Base-by-base conservation (phyloP, 805 yeast species). In the Starmerella gropengiesseri region DNA sequence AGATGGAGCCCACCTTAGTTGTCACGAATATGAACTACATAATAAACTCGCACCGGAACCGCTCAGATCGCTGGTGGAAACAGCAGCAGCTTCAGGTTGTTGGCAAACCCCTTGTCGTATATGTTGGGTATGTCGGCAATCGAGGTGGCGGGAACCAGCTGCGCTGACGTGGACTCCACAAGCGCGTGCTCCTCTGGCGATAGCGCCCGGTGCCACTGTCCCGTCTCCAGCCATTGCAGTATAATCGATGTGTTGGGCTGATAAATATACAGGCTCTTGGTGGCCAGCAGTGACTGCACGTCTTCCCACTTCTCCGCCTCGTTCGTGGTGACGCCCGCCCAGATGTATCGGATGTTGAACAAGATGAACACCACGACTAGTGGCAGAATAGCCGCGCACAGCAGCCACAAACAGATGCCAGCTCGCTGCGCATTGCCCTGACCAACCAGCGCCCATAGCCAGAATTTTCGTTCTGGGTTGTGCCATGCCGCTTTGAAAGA, bases 301-400 rank as follows among this genome's bases (percentile, higher is more conserved):
- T 68, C 74, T 16, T 64, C 71, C 93, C 93, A 82, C 55, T 82
- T 82, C 39, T 67, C 75, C 14, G 72, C 63, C 59, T 82, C 94
- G 54, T 78, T 80, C 4, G 87, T 78, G 11, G 91, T 81, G 57
- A 77, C 77, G 0, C 94, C 94, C 31, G 71, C 66, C 48, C 67
- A 69, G 2, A 81, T 62, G 48, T 73, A 67, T 25, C 67, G 55
- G 20, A 75, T 30, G 50, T 78, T 82, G 45, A 67, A 57, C 21
- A 51, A 55, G 2, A 66, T 44, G 50, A 75, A 75, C 37, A 70
- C 65, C 11, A 60, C 46, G 19, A 70, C 62, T n/a, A 76, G 59
- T 1, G 70, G 45, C 3, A 66, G 60, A 44, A 76, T 66, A 13
- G 67, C 41, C 1, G 60, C 56, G n/a, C 74, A 64, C 32, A 78